phyloP scores from a whole-genome alignment of 2,329 filamentous ascomycete genomes.

The Byssothecium circinans region DNA sequence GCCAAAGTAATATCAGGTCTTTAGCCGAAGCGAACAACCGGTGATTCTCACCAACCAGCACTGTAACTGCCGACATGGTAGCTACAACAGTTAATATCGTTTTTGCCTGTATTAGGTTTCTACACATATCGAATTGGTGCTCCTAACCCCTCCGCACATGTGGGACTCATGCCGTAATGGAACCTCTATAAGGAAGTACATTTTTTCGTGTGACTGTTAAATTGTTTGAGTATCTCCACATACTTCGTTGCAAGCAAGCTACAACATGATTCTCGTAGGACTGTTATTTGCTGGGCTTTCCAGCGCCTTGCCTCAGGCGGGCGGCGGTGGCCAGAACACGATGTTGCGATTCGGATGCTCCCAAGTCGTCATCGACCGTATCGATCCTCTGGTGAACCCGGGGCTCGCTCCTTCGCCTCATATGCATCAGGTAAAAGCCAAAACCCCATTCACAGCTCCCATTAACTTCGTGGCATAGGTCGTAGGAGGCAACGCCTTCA shows the following conservation, averaged over 20 bases:
- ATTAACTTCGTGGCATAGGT: background rate
- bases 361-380: slow-evolving; percentile 34
- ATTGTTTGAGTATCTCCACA: background rate
- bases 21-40: background rate
- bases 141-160: background rate
- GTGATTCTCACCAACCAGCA: background rate
- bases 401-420: slow-evolving; percentile 39
- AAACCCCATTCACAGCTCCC: background rate
- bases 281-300: slow-evolving; percentile 19
- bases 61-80: background rate
- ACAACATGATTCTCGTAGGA: slow-evolving; percentile 22
- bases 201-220: background rate
- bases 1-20: background rate
- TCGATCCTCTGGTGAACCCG: slow-evolving; percentile 42
- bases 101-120: no score
- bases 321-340: slow-evolving; percentile 16
- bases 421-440: slow-evolving; percentile 39
- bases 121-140: background rate
- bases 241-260: background rate
- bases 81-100: background rate
- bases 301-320: slow-evolving; percentile 21
- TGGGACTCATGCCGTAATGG: background rate
- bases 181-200: background rate
- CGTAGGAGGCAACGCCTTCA: slow-evolving; percentile 47
- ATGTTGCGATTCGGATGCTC: slow-evolving; percentile 39